These are phyloP conservation scores for Mycothermus thermophilus DNA, from an alignment of 495 filamentous ascomycete species.

Conservation along the genomic window DNA sequence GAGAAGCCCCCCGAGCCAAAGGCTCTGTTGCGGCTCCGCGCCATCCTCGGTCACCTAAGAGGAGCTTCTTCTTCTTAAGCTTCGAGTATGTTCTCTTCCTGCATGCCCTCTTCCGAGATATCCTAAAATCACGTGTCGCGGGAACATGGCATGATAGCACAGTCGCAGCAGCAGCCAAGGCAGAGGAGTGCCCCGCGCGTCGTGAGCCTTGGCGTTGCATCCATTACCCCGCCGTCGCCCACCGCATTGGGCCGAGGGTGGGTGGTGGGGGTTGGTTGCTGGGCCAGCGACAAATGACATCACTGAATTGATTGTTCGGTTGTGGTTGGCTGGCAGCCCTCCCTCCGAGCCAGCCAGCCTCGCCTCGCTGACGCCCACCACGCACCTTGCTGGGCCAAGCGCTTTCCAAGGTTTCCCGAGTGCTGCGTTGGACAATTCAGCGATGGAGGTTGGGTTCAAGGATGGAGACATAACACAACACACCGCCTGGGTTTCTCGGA, in stretches of 20 bases:
- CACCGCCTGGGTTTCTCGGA: too few species aligned
- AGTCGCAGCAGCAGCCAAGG: too few species aligned
- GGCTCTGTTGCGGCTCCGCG: constrained; percentile 17
- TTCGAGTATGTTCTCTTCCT: too few species aligned
- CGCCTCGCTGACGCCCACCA: constrained; percentile 1
- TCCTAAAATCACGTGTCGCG: too few species aligned
- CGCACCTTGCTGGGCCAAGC: neutral
- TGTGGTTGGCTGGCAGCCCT: constrained; percentile 11
- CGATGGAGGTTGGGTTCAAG: too few species aligned
- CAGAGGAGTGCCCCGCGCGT: neutral
- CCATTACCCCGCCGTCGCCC: constrained; percentile 10
- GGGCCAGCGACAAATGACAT: constrained; percentile 17
- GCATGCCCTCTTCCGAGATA: too few species aligned
- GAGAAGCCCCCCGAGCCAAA: constrained; percentile 15
- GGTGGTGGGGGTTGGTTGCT: constrained; percentile 8
- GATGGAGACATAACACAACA: too few species aligned
- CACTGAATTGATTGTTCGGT: constrained; percentile 1
- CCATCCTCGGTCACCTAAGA: constrained; percentile 22
- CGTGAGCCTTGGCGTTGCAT: constrained; percentile 1
- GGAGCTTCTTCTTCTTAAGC: constrained; percentile 2
- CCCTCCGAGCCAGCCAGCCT: neutral
- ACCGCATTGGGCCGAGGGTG: constrained; percentile 2
- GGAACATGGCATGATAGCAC: too few species aligned
- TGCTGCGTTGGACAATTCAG: too few species aligned
- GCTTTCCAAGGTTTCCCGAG: too few species aligned